Evolutionary conservation across 441 rosid genomes (phyloP), one percentile per base, ranked within the genome.

Genomic region (Pelargonium cotyledonis): DNA sequence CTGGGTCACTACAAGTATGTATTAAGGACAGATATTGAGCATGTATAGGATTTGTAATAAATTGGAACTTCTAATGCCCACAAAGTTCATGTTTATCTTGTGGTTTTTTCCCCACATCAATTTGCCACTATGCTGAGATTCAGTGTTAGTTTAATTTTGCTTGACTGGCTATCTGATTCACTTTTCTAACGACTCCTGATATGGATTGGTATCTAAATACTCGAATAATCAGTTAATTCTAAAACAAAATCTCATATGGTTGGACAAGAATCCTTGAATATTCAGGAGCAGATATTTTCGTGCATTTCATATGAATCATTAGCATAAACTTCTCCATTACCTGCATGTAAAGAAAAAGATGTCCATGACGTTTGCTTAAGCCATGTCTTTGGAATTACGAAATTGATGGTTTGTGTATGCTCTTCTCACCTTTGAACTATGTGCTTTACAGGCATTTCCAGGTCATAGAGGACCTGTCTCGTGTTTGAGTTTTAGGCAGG

Each of bases 401-500:
- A 49, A 12, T 14, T 66, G 2, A 6, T 72, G 11, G 10, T 47
- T 69, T 46, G 70, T 23, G 41, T n/a, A 19, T 44, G 7, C 8
- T 60, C 44, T 73, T 60, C 51, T 79, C 35, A 49, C 61, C 58
- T 40, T 60, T 51, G 23, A 51, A 31, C 75, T 66, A 10, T 84
- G 76, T 69, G 73, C 68, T 77, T 65, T 76, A 61, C 89, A 92
- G 98, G 93, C 95, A 44, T 95, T 95, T 78, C 82, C 97, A 63
- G 98, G 99, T 79, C 99, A 95, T 73, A 80, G 83, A 80, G 88
- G 84, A 44, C 84, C 97, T 1, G 92, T 95, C 1, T 92, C 99
- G 44, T 85, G 96, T 78, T 80, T 95, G 73, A 80, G 83, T 68
- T 95, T 92, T 85, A 86, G 96, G 85, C 85, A 86, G 63, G 98